Base-by-base conservation (phyloP, 2,329 filamentous ascomycete genomes). In the Epichloe baconii region DNA sequence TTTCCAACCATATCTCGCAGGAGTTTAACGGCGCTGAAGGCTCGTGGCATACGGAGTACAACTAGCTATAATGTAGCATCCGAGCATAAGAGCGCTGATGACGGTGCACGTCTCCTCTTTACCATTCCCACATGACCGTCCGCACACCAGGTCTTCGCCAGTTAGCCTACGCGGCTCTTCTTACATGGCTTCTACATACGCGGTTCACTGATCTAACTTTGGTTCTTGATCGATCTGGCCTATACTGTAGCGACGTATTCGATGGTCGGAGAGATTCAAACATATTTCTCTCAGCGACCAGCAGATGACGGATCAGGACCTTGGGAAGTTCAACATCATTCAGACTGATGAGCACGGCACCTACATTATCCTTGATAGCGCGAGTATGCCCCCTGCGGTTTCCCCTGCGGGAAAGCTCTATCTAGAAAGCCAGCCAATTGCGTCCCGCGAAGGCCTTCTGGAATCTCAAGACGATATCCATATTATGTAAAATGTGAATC, bases 221-320 rank as follows among this genome's bases (percentile, higher is more conserved):
- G 63, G 64, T 58, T 65, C 41, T 68, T 57, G 66, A 68, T 57
- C 59, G 66, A 53, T 66, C 64, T 48, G 65, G 67, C 19, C 17
- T n/a, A n/a, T n/a, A n/a, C n/a, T n/a, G n/a, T n/a, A n/a, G n/a
- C n/a, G n/a, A n/a, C n/a, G n/a, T n/a, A n/a, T n/a, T n/a, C n/a
- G n/a, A n/a, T n/a, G n/a, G n/a, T n/a, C n/a, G n/a, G n/a, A n/a
- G n/a, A n/a, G n/a, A n/a, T n/a, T n/a, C n/a, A n/a, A n/a, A n/a
- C n/a, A n/a, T n/a, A n/a, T n/a, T 19, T 19, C 17, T 19, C 19
- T 19, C 19, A 19, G 19, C 19, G 2, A 19, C 3, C 19, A 19
- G 19, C 19, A 19, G 19, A 19, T 19, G 19, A 19, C 19, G 19
- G 19, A 19, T 19, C 19, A 3, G 19, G 19, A 19, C 19, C 19